phyloP scores from a whole-genome alignment of 768 basidiomycete species.

The Cystobasidium ongulense region DNA sequence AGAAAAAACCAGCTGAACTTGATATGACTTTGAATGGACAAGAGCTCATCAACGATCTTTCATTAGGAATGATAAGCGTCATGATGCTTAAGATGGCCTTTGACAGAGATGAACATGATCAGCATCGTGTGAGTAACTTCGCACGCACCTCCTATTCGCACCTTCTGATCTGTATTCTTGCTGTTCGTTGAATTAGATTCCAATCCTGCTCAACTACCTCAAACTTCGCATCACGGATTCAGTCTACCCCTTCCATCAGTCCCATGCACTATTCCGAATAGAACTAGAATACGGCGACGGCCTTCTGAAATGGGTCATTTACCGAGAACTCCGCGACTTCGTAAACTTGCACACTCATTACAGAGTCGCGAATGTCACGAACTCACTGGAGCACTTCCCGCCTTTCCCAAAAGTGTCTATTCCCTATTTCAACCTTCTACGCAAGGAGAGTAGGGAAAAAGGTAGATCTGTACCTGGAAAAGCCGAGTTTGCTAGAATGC shows the following conservation, averaged over 20 bases:
- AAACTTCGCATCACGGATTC: constrained; percentile 80
- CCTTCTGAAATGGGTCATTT: constrained; percentile 62
- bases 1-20: constrained; percentile 31
- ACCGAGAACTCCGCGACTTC: constrained; percentile 82
- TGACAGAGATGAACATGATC: constrained; percentile 75
- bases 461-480: constrained; percentile 51
- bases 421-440: constrained; percentile 83
- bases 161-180: neutral
- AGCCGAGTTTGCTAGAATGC: constrained; percentile 69
- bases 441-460: constrained; percentile 53
- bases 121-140: constrained; percentile 51
- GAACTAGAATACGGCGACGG: constrained; percentile 84
- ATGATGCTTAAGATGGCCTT: constrained; percentile 65
- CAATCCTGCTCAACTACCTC: constrained; percentile 50
- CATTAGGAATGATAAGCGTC: constrained; percentile 64
- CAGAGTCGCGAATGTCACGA: constrained; percentile 60
- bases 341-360: constrained; percentile 82
- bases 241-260: constrained; percentile 65
- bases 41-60: constrained; percentile 35
- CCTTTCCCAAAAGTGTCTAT: constrained; percentile 78
- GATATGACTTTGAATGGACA: constrained; percentile 14
- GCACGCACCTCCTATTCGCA: neutral
- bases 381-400: constrained; percentile 67
- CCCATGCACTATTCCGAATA: constrained; percentile 76
- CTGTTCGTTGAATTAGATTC: constrained; percentile 27